Base-by-base conservation (phyloP, 345 rosid species). In the Melaleuca alternifolia region DNA sequence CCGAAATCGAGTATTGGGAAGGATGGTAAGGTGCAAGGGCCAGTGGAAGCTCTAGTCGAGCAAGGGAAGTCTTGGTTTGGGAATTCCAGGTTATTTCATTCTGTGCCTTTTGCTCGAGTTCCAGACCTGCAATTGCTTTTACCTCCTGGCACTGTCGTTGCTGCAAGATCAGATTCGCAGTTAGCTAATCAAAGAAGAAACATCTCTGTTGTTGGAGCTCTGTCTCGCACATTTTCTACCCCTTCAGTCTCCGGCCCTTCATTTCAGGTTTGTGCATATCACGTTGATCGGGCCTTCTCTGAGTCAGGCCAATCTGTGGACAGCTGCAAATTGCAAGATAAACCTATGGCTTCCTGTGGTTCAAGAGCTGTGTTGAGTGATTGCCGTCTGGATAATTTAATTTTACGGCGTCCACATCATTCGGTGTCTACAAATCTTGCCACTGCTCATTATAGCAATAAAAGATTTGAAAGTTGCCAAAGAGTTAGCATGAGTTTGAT, bases 211-310 rank as follows among this genome's bases (percentile, higher is more conserved):
- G 93, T 94, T 88, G 99, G 94, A 87, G 95, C 96, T 81, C 89
- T 97, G 83, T 94, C 97, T 77, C 91, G 96, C 59, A 89, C 96
- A 5, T 90, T 97, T 88, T 96, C 98, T 10, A 97, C 92, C 86
- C 99, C 98, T 28, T 97, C 98, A 6, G 98, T 97, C 23, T 97
- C 98, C 10, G 96, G 99, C 83, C 98, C 96, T 53, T 88, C 98
- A 50, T 93, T 95, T 90, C 96, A 97, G 91, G 95, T 92, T 81
- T 96, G 97, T 89, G 95, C 98, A 11, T 95, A 97, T 91, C 99
- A 97, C 86, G 85, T 94, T 61, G 96, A 97, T 89, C 92, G 92
- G 75, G 90, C 91, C 59, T 88, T 94, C 57, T 91, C 93, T 82
- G 94, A 87, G 6, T 54, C 90, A 11, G 83, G 90, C 88, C 87